These are phyloP conservation scores for Candida nanaspora DNA, from an alignment of 805 yeast species.

Conservation along the genomic window DNA sequence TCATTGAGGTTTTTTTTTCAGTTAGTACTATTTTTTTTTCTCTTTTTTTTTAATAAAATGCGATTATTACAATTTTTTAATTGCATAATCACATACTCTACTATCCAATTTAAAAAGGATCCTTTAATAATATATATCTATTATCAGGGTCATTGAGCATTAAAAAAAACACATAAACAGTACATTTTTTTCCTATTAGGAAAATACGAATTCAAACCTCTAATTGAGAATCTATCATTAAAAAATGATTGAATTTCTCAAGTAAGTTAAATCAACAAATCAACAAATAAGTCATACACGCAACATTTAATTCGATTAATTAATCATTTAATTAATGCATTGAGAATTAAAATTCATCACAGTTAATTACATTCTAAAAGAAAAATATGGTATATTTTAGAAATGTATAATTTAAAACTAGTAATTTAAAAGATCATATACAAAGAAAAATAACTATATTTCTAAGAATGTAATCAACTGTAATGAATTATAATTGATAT, in stretches of 20 bases:
- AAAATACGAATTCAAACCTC: too few relatives aligned
- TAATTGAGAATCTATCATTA: not conserved
- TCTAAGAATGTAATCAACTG: too few relatives aligned
- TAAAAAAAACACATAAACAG: too few relatives aligned
- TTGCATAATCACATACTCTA: constrained; percentile 12
- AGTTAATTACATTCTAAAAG: too few relatives aligned
- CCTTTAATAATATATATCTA: not conserved
- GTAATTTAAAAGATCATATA: too few relatives aligned
- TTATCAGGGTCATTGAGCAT: constrained; percentile 24
- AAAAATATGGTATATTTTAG: too few relatives aligned
- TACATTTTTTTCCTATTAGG: too few relatives aligned
- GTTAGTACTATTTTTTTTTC: not conserved
- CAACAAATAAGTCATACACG: not conserved
- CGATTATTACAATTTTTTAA: not conserved
- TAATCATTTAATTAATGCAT: not conserved
- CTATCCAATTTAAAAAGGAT: constrained; percentile 3
- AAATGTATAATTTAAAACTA: too few relatives aligned
- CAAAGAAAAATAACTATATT: too few relatives aligned
- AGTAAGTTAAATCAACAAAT: not conserved
- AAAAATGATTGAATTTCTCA: not conserved
- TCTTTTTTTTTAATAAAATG: not conserved
- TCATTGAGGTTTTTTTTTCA: too few relatives aligned
- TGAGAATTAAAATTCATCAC: not conserved
- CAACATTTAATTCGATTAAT: too few relatives aligned
- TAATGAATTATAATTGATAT: too few relatives aligned